Base-by-base conservation (phyloP, 805 yeast genomes). In the Dipodascopsis uninucleata region DNA sequence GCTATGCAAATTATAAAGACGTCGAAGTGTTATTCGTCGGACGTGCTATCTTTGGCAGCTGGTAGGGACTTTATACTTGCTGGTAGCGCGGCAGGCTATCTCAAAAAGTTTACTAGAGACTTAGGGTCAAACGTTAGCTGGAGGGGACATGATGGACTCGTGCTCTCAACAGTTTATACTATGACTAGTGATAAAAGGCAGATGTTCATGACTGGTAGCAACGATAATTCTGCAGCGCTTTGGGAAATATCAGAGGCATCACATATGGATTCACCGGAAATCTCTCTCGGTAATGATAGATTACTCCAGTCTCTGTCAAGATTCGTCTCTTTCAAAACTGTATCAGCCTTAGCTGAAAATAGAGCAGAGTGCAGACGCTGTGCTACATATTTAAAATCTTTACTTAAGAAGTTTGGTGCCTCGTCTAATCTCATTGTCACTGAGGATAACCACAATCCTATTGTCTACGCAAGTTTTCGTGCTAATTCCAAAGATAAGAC, bases 311-410 rank as follows among this genome's bases (percentile, higher is more conserved):
- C 84, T 1, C 70, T 90, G 41, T 68, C 72, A 8, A 75, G 75
- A 29, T 68, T 85, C 36, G 81, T 88, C 12, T 66, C 84, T 1
- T 88, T 71, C 64, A 78, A 76, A 53, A 86, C 97, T 0, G 85
- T 93, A 8, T 85, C 95, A 4, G 72, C 71, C 32, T 86, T 86
- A 1, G 76, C 77, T n/a, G 62, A 71, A 25, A 79, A 75, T 59
- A 71, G 87, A 60, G 85, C 81, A 49, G 94, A 88, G 31, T 82
- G 90, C 3, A 76, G 97, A 47, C 77, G 82, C 33, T 90, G 97
- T 67, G 96, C 97, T 1, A 78, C 81, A 26, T 84, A 74, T 52
- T 63, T 93, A 41, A 72, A 77, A 29, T 73, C 75, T 45, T 65
- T 88, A 16, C 71, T 87, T 43, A 72, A 76, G 39, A 73, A 70